phyloP scores from a whole-genome alignment of 108 stramenopile genomes.

The Pseudonitzschia multiseries region DNA sequence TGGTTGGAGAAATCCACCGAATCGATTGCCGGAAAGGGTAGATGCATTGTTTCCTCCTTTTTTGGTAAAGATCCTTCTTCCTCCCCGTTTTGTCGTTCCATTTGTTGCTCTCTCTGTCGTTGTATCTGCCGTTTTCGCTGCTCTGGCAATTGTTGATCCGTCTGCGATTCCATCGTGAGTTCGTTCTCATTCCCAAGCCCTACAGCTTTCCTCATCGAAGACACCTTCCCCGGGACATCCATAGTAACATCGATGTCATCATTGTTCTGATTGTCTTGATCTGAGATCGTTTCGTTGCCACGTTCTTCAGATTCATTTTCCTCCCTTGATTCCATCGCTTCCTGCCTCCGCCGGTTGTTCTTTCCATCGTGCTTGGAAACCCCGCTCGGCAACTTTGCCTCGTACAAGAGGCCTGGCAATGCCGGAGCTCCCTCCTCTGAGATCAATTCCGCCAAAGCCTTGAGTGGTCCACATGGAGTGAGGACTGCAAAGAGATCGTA shows the following conservation, averaged over 20 bases:
- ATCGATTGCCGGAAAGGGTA: background rate
- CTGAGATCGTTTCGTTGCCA: background rate
- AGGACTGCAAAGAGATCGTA: slow-evolving; percentile 96
- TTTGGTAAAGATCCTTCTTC: background rate
- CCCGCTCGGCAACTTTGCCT: slow-evolving; percentile 71
- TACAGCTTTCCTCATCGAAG: background rate
- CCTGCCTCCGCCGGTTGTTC: background rate
- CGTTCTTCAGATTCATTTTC: slow-evolving; percentile 13
- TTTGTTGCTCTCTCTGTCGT: background rate
- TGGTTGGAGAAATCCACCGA: background rate
- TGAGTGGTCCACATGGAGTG: slow-evolving; percentile 95
- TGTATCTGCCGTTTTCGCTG: background rate
- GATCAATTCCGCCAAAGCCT: slow-evolving; percentile 86
- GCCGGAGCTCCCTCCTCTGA: slow-evolving; percentile 78
- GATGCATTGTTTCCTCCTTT: background rate
- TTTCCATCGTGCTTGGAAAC: slow-evolving; percentile 37
- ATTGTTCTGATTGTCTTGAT: background rate
- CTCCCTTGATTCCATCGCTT: background rate
- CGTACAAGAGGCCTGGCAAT: slow-evolving; percentile 97
- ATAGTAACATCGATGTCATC: background rate
- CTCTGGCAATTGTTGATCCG: background rate
- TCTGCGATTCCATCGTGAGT: background rate
- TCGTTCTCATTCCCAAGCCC: background rate
- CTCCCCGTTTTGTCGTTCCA: background rate
- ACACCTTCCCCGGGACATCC: background rate